Evolutionary conservation across 2,329 filamentous ascomycete species (phyloP).

Genomic region (Calonectria montana): DNA sequence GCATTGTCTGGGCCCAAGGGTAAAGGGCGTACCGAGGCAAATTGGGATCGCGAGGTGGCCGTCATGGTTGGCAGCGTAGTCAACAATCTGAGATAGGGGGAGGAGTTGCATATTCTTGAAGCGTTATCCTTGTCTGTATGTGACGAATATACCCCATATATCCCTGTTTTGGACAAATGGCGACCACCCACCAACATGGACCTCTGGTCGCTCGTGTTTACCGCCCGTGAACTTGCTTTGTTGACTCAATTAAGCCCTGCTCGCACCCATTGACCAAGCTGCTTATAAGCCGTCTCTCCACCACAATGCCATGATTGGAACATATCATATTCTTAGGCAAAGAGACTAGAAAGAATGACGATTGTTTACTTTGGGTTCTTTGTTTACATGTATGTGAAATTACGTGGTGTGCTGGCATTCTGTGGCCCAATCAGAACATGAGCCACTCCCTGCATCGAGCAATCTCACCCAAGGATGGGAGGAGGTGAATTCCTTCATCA

Average conservation of each 20-base stretch:
- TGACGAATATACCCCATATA: neutral
- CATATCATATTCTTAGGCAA: neutral
- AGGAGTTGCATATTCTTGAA: neutral
- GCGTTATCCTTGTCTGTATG: neutral
- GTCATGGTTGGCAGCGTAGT: slow-evolving; percentile 93
- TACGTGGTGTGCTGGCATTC: slow-evolving; percentile 9
- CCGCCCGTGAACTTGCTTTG: neutral
- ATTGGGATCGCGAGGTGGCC: slow-evolving; percentile 91
- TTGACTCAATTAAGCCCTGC: neutral
- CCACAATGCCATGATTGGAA: neutral
- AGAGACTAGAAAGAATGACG: neutral
- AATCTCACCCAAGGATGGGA: slow-evolving; percentile 24
- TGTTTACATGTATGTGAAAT: slow-evolving; percentile 7
- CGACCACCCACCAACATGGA: neutral
- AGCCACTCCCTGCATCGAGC: slow-evolving; percentile 31
- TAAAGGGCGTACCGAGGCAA: slow-evolving; percentile 59
- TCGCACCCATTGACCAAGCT: neutral
- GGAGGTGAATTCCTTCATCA: neutral
- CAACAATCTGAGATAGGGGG: slow-evolving; percentile 58
- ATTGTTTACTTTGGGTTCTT: neutral
- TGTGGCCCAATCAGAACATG: slow-evolving; percentile 34
- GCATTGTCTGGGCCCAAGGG: slow-evolving; percentile 57
- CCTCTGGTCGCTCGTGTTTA: neutral
- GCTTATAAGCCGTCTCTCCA: neutral
- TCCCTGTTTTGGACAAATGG: neutral